Base-by-base conservation (phyloP, 257 asterid species). In the Anisodus acutangulus region DNA sequence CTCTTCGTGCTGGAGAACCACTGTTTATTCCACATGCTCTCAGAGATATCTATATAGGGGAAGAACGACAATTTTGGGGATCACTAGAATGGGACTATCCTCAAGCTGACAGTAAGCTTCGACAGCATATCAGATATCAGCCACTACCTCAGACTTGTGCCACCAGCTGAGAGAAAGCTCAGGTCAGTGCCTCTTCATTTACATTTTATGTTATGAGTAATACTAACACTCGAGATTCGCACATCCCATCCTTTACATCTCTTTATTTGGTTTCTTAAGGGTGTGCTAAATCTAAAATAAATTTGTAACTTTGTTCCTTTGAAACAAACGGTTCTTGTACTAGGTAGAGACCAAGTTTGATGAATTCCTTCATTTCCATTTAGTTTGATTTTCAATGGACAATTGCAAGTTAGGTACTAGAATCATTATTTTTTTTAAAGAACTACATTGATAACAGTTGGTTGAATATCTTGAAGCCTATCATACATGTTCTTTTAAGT, bases 61-160 rank as follows among this genome's bases (percentile, higher is more conserved):
- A 39, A 39, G 43, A 39, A 39, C 19, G 0, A 3, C 19, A 6
- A 67, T 39, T 67, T 35, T 67, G 74, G 74, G 49, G 35, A 67
- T 67, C 74, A 67, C 49, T 67, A 35, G 74, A 67, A 19, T 67
- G 74, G 74, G 74, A 67, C 19, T 35, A 35, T 67, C 74, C 74
- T 35, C 49, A 67, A 35, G 74, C 47, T 35, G 13, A 67, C 19
- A 35, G 74, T 35, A 13, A 35, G 74, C 49, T 67, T 35, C 49
- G 3, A 35, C 47, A 6, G 2, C 17, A 67, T 13, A 12, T 67
- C 49, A 67, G 17, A 35, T 41, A 31, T 31, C 9, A 31, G 3
- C 5, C 0, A 66, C 47, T 31, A 66, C 72, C 45, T 66, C 72
- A 31, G 12, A 66, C 45, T 66, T 66, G n/a, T 11, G 10, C n/a